These are phyloP conservation scores for Suillus paluster DNA, from an alignment of 768 basidiomycete species.

Conservation along the genomic window DNA sequence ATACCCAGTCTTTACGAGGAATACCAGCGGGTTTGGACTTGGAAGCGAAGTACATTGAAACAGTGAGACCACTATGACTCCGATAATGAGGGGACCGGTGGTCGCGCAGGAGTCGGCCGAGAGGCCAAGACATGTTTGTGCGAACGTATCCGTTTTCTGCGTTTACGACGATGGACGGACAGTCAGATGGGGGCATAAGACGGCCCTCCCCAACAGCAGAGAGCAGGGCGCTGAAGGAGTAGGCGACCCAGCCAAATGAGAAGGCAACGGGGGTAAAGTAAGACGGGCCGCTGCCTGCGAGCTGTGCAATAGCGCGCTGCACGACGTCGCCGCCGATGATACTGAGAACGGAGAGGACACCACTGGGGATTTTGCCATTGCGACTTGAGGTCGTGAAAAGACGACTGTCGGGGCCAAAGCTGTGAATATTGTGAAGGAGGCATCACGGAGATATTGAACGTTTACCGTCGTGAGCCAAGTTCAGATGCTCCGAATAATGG, in stretches of 20 bases:
- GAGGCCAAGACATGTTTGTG: constrained; percentile 31
- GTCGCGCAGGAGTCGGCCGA: constrained; percentile 35
- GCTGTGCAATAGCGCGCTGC: background rate
- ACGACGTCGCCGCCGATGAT: background rate
- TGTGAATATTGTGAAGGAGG: background rate
- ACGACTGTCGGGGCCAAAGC: too few relatives aligned
- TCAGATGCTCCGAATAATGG: too few relatives aligned
- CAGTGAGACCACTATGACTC: constrained; percentile 19
- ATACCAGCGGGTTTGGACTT: constrained; percentile 18
- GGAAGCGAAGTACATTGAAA: constrained; percentile 25
- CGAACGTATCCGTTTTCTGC: constrained; percentile 27
- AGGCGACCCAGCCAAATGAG: constrained; percentile 40
- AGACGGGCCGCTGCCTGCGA: background rate
- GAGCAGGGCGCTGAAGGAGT: constrained; percentile 30
- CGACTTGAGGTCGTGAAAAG: background rate
- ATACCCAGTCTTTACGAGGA: constrained; percentile 33
- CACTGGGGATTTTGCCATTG: background rate
- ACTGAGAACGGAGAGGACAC: background rate
- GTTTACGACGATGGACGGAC: background rate
- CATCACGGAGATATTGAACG: background rate
- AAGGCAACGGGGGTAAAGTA: constrained; percentile 34
- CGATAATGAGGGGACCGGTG: constrained; percentile 13
- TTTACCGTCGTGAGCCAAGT: too few relatives aligned
- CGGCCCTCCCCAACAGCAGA: constrained; percentile 5
- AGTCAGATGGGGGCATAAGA: background rate